Conservation (phyloP, 163 green algal genomes). For the Trebouxia gelatinosa region DNA sequence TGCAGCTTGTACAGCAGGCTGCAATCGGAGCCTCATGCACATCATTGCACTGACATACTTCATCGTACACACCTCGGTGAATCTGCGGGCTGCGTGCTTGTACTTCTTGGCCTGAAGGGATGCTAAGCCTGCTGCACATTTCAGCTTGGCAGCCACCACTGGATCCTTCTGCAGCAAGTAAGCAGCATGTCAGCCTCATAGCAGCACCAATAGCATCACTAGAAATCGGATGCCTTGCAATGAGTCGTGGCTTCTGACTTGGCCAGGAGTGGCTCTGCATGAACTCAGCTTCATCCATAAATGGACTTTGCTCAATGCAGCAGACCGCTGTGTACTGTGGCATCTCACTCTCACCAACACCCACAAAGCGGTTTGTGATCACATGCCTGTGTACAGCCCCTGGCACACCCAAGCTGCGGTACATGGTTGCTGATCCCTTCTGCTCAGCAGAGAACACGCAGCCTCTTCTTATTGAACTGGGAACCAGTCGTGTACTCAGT, state of each 20-base stretch:
- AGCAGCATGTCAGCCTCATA: neutral
- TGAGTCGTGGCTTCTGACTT: neutral
- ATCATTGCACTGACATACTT: no score
- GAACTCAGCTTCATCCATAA: no score
- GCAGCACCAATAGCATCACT: neutral
- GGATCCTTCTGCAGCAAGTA: slow-evolving; percentile 44
- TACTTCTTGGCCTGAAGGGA: slow-evolving; percentile 73
- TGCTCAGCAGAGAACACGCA: neutral
- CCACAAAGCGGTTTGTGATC: no score
- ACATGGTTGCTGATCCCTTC: no score
- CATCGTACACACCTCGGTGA: slow-evolving; percentile 55
- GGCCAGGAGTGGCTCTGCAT: neutral
- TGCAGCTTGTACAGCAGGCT: no score
- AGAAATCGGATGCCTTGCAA: no score
- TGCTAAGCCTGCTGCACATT: slow-evolving; percentile 66
- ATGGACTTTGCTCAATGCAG: no score
- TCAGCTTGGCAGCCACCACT: slow-evolving; percentile 68
- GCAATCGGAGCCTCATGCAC: no score
- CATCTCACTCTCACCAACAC: no score
- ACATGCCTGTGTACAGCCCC: no score
- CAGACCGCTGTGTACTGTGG: no score
- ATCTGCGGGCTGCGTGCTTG: slow-evolving; percentile 71
- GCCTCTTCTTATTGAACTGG: neutral
- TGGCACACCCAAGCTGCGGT: no score
- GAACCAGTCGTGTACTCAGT: neutral